These are phyloP conservation scores for Vaccinium myrtillus DNA, from an alignment of 148 eudicot species.

Conservation along the genomic window DNA sequence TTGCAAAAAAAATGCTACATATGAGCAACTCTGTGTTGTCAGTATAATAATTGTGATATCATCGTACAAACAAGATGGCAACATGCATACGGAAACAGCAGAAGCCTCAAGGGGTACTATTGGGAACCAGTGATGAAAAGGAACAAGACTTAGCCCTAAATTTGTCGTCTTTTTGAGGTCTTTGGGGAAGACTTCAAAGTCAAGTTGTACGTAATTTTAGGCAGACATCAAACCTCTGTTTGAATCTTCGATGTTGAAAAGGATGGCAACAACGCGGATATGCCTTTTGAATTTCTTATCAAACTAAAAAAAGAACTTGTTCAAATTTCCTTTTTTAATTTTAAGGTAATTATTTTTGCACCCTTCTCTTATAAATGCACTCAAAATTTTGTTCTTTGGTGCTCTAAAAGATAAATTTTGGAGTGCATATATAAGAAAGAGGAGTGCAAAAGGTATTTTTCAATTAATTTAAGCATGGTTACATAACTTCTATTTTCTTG, in stretches of 20 bases:
- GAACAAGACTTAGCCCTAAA: too few relatives aligned
- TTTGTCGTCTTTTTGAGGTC: neutral
- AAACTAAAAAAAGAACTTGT: neutral
- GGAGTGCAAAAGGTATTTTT: too few relatives aligned
- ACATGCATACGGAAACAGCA: neutral
- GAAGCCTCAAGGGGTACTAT: neutral
- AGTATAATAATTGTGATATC: neutral
- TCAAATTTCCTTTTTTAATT: neutral
- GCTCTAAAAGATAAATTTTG: too few relatives aligned
- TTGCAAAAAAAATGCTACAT: neutral
- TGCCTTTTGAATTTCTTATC: neutral
- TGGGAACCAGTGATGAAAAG: too few relatives aligned
- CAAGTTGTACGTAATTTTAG: neutral
- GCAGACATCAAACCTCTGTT: neutral
- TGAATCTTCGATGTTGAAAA: neutral
- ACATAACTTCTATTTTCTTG: too few relatives aligned
- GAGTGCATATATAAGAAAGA: too few relatives aligned
- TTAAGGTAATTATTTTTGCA: too few relatives aligned
- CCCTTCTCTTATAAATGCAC: too few relatives aligned
- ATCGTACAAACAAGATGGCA: neutral
- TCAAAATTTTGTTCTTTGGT: too few relatives aligned
- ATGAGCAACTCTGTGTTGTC: neutral
- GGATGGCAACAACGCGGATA: conserved; percentile 9
- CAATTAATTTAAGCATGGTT: too few relatives aligned
- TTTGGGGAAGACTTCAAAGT: conserved; percentile 18